phyloP scores from a whole-genome alignment of 257 asterid species.

The Leonotis leonurus region DNA sequence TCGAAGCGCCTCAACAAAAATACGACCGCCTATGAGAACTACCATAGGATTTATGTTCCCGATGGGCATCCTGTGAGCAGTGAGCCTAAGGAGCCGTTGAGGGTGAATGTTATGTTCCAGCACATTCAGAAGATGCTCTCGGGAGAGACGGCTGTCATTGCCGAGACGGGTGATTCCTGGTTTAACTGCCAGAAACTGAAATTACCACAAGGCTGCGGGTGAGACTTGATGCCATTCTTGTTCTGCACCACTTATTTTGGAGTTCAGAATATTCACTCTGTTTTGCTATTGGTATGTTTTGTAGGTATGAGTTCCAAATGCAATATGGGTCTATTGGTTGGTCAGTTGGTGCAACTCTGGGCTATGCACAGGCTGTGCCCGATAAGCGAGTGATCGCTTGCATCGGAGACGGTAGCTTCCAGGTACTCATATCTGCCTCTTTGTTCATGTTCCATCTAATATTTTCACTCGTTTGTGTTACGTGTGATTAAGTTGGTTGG shows the following conservation, averaged over 20 bases:
- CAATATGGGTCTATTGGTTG: conserved; percentile 88
- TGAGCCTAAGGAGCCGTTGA: conserved; percentile 50
- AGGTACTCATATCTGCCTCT: conserved; percentile 29
- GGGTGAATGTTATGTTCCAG: conserved; percentile 64
- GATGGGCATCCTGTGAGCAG: conserved; percentile 57
- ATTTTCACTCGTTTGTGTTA: not conserved
- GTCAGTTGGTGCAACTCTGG: conserved; percentile 89
- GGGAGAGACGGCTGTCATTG: conserved; percentile 58
- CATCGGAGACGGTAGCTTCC: conserved; percentile 91
- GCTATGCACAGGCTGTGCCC: conserved; percentile 71
- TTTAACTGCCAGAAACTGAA: conserved; percentile 74
- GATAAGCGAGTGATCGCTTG: conserved; percentile 64
- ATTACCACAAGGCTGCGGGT: conserved; percentile 69
- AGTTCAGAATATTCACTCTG: not conserved
- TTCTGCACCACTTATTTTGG: not conserved
- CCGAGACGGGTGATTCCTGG: conserved; percentile 91
- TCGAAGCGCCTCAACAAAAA: conserved; percentile 52
- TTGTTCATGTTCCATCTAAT: not conserved
- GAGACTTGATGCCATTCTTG: conserved; percentile 5
- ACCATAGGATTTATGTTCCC: conserved; percentile 62
- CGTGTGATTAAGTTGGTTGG: not conserved
- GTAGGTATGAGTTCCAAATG: conserved; percentile 78
- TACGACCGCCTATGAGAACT: conserved; percentile 68
- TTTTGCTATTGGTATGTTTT: not conserved
- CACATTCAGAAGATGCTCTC: conserved; percentile 67